phyloP scores from a whole-genome alignment of 2,329 filamentous ascomycete species.

The Claviceps lovelessii region DNA sequence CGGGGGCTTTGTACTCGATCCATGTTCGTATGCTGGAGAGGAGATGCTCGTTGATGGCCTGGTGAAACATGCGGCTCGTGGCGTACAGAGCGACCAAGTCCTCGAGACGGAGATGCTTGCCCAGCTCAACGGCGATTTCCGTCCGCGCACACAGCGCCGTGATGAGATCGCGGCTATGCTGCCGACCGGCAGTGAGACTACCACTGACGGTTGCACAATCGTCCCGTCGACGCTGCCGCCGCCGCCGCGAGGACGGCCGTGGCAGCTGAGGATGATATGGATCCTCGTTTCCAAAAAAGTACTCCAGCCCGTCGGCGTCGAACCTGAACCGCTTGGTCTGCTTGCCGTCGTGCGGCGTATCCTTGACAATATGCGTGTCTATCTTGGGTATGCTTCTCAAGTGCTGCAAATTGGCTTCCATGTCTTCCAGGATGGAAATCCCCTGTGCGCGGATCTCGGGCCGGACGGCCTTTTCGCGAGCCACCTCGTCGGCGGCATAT shows the following conservation, averaged over 20 bases:
- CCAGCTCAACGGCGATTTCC: conserved; percentile 41
- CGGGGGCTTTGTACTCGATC: conserved; percentile 37
- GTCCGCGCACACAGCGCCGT: conserved; percentile 27
- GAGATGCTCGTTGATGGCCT: conserved; percentile 43
- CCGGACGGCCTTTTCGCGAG: conserved; percentile 2
- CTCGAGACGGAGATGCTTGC: conserved; percentile 35
- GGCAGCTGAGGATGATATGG: conserved; percentile 13
- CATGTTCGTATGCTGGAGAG: conserved; percentile 43
- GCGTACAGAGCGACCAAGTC: conserved; percentile 52
- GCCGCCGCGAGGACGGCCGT: background rate
- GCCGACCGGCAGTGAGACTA: conserved; percentile 6
- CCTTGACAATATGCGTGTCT: conserved; percentile 5
- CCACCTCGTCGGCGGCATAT: conserved; percentile 9
- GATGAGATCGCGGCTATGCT: conserved; percentile 27
- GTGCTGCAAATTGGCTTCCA: conserved; percentile 5
- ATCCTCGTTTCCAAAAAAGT: conserved; percentile 16
- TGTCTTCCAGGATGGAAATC: conserved; percentile 6
- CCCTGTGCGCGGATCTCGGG: conserved; percentile 2
- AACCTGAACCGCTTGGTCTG: conserved; percentile 17
- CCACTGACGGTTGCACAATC: background rate
- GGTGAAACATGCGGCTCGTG: conserved; percentile 48
- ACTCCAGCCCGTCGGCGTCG: conserved; percentile 11
- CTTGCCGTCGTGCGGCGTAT: conserved; percentile 6
- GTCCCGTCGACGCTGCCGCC: background rate
- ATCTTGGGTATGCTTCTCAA: background rate